Evolutionary conservation across 2,329 filamentous ascomycete genomes (phyloP).

Genomic region (Aureobasidium sp.): DNA sequence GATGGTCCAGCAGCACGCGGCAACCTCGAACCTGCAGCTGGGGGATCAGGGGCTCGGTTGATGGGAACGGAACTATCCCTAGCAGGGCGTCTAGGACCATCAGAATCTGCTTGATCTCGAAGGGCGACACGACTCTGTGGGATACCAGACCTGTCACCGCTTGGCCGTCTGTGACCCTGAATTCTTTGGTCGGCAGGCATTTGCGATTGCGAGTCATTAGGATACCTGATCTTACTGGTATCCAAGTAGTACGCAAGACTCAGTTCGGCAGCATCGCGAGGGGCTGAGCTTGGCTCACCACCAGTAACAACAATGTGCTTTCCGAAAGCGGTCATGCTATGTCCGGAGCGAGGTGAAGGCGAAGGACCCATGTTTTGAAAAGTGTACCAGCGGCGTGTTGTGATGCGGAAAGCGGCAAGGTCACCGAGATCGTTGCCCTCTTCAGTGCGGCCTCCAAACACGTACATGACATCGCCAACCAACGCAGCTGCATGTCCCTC

Average conservation of each 20-base stretch:
- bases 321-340: slow-evolving; percentile 93
- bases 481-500: slow-evolving; percentile 92
- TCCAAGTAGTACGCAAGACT: slow-evolving; percentile 87
- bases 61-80: slow-evolving; percentile 24
- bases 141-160: slow-evolving; percentile 24
- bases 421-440: slow-evolving; percentile 90
- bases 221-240: slow-evolving; percentile 93
- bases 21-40: slow-evolving; percentile 48
- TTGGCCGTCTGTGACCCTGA: slow-evolving; percentile 27
- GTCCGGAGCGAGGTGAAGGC: slow-evolving; percentile 85
- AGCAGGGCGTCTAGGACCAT: slow-evolving; percentile 20
- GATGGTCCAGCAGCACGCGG: slow-evolving; percentile 50
- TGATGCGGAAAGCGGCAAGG: slow-evolving; percentile 75
- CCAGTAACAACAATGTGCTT: slow-evolving; percentile 90
- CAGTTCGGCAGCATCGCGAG: slow-evolving; percentile 73
- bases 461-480: slow-evolving; percentile 98
- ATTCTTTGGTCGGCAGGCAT: slow-evolving; percentile 28
- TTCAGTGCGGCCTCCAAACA: slow-evolving; percentile 92
- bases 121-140: slow-evolving; percentile 20
- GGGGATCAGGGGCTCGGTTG: slow-evolving; percentile 30
- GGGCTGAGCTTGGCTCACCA: slow-evolving; percentile 86
- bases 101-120: slow-evolving; percentile 24
- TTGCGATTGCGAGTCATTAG: slow-evolving; percentile 48
- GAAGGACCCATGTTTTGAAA: slow-evolving; percentile 99
- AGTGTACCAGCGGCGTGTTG: slow-evolving; percentile 90